Evolutionary conservation across 2,329 filamentous ascomycete genomes (phyloP).

Genomic region (Pezicula carpinea): DNA sequence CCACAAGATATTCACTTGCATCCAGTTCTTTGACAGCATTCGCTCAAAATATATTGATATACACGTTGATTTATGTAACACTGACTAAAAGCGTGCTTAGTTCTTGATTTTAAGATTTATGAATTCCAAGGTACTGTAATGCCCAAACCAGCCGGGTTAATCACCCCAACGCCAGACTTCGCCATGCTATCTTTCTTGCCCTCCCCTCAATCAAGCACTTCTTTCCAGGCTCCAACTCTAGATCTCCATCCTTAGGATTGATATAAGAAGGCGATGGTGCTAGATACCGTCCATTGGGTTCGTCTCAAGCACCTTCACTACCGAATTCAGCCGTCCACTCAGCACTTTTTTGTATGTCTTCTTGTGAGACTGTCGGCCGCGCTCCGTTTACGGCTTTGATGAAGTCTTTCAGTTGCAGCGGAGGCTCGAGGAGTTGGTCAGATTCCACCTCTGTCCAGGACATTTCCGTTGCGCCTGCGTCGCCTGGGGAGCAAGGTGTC

Average conservation of each 20-base stretch:
- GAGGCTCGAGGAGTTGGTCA: conserved; percentile 79
- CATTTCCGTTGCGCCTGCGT: conserved; percentile 83
- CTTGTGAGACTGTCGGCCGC: conserved; percentile 82
- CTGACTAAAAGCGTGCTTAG: too few relatives aligned
- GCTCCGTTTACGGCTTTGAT: conserved; percentile 85
- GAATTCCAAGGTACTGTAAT: too few relatives aligned
- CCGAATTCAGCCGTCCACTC: conserved; percentile 98
- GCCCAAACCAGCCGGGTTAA: too few relatives aligned
- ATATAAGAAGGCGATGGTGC: too few relatives aligned
- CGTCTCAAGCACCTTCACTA: conserved; percentile 63
- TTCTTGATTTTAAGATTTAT: background rate
- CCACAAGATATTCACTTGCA: too few relatives aligned
- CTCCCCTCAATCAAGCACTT: background rate
- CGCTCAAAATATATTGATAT: too few relatives aligned
- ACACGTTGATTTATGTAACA: too few relatives aligned
- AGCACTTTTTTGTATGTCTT: conserved; percentile 77
- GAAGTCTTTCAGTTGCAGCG: conserved; percentile 87
- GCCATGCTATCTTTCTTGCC: conserved; percentile 12
- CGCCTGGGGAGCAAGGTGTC: conserved; percentile 92
- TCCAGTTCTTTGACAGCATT: too few relatives aligned
- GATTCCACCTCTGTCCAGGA: conserved; percentile 84
- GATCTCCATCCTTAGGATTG: too few relatives aligned
- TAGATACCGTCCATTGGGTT: background rate
- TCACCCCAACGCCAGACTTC: conserved; percentile 2
- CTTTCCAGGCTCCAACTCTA: too few relatives aligned